Percentiles rank a stretch among this genome's conserved stretches.
phyloP scores from a whole-genome alignment of 257 asterid genomes.

The Leptodermis oblonga region DNA sequence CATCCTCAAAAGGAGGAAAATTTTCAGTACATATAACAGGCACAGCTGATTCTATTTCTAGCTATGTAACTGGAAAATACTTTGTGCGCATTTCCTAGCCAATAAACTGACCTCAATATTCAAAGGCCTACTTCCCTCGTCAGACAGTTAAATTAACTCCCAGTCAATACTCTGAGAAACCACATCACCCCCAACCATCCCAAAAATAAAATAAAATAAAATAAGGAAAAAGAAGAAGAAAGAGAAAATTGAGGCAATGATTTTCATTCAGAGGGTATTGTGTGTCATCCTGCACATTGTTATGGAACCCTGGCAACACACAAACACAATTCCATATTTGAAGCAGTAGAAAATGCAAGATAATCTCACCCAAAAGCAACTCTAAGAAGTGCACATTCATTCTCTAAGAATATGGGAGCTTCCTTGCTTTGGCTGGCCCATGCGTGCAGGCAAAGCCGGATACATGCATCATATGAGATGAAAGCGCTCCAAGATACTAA shows the following conservation, averaged over 20 bases:
- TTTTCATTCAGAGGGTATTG: not conserved
- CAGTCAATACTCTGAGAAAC: not conserved
- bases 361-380: slow-evolving; percentile 71
- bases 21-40: not conserved
- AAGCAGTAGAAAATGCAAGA: slow-evolving; percentile 1
- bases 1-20: not conserved
- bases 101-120: not conserved
- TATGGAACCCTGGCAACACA: not conserved
- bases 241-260: not conserved
- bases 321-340: not conserved
- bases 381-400: slow-evolving; percentile 80
- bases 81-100: not conserved
- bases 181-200: too few species aligned
- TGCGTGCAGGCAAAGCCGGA: slow-evolving; percentile 84
- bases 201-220: too few species aligned
- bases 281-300: not conserved
- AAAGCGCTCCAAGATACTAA: slow-evolving; percentile 75
- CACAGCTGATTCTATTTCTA: not conserved
- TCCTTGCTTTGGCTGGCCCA: slow-evolving; percentile 74
- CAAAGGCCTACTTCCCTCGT: not conserved
- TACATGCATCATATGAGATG: slow-evolving; percentile 88
- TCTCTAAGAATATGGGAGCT: slow-evolving; percentile 78
- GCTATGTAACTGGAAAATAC: not conserved
- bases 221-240: not conserved
- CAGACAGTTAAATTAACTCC: not conserved